Percentiles rank a stretch among this genome's conserved stretches.
Conservation (phyloP, 352 stramenopile genomes). For the Peronosclerospora sorghi region DNA sequence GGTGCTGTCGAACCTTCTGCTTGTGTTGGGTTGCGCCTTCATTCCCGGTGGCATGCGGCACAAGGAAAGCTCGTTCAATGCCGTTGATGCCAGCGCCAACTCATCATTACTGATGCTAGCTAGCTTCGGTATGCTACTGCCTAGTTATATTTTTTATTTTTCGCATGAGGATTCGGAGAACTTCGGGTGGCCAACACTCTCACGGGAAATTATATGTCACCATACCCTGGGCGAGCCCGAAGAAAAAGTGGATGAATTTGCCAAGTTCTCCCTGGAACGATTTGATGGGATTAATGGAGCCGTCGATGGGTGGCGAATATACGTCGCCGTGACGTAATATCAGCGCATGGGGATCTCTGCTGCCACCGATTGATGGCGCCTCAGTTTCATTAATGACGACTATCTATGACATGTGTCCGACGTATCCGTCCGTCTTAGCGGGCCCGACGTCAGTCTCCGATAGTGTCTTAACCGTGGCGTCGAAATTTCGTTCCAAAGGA, state of each 20-base stretch:
- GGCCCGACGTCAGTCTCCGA: conserved; percentile 58
- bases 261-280: conserved; percentile 42
- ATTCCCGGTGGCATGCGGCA: no score
- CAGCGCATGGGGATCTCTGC: conserved; percentile 47
- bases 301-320: conserved; percentile 55
- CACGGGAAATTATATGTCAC: conserved; percentile 53
- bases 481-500: conserved; percentile 79
- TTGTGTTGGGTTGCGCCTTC: no score
- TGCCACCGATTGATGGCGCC: conserved; percentile 45
- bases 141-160: no score
- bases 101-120: no score
- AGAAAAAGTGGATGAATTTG: conserved; percentile 45
- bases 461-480: conserved; percentile 42
- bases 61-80: no score
- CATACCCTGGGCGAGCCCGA: conserved; percentile 45
- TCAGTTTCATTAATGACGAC: conserved; percentile 56
- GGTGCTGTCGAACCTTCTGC: no score
- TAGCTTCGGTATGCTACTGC: no score
- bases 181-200: no score
- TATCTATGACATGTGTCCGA: conserved; percentile 63
- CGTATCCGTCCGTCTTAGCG: conserved; percentile 67
- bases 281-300: conserved; percentile 28
- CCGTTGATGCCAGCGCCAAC: no score
- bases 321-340: conserved; percentile 60
- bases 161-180: no score